Evolutionary conservation across 2,329 filamentous ascomycete genomes (phyloP).

Genomic region (Hymenoscyphus linearis): DNA sequence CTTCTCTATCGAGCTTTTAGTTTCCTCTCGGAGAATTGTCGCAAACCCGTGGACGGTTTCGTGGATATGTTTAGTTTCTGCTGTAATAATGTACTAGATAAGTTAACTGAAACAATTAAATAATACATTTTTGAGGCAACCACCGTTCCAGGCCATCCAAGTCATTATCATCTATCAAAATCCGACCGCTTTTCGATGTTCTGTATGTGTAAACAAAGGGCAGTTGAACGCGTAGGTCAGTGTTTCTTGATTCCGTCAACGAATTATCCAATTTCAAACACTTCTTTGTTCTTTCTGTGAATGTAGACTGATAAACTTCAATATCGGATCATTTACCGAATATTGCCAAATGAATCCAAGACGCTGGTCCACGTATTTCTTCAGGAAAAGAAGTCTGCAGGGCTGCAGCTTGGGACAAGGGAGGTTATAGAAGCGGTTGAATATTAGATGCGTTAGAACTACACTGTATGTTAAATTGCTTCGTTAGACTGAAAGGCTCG

Average conservation of each 20-base stretch:
- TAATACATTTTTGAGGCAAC: not conserved
- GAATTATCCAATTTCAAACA: not conserved
- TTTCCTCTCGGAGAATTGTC: not conserved
- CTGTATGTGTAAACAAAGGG: not conserved
- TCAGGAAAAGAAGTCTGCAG: not conserved
- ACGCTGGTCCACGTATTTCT: not conserved
- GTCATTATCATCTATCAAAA: not conserved
- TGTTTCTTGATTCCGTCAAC: not conserved
- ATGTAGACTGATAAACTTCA: not conserved
- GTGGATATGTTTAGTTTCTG: too few species aligned
- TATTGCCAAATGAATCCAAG: not conserved
- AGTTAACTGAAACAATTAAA: too few species aligned
- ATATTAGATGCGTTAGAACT: not conserved
- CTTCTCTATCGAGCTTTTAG: not conserved
- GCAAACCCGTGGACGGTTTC: not conserved
- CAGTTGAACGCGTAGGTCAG: not conserved
- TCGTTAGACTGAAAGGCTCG: not conserved
- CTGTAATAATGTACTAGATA: too few species aligned
- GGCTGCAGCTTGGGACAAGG: not conserved
- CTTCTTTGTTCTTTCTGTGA: not conserved
- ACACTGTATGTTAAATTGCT: not conserved
- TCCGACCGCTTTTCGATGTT: not conserved
- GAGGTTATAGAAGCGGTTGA: not conserved
- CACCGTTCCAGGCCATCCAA: not conserved
- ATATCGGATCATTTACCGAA: not conserved